Evolutionary conservation across 2,329 filamentous ascomycete genomes (phyloP).

Genomic region (Nigrograna mackinnonii): DNA sequence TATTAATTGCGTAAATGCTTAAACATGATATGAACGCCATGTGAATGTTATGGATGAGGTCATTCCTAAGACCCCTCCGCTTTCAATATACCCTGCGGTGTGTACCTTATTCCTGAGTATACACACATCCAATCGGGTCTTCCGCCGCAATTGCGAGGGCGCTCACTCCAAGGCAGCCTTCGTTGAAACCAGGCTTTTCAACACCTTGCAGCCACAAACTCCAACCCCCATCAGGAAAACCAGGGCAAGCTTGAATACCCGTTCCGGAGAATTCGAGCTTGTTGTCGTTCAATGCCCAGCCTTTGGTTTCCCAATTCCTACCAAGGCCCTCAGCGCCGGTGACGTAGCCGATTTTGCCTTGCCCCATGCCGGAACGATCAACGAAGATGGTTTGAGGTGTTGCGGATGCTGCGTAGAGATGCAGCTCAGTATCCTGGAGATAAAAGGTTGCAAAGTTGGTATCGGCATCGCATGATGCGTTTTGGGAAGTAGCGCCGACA

Average conservation of each 20-base stretch:
- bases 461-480: constrained; percentile 51
- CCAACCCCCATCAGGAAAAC: constrained; percentile 44
- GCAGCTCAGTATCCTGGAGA: constrained; percentile 49
- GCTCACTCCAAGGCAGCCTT: constrained; percentile 37
- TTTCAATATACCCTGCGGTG: background rate
- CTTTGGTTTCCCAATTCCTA: constrained; percentile 49
- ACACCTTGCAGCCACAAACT: constrained; percentile 25
- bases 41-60: background rate
- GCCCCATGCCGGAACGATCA: constrained; percentile 64
- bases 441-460: constrained; percentile 54
- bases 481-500: constrained; percentile 46
- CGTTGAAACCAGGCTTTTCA: constrained; percentile 28
- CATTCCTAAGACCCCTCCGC: background rate
- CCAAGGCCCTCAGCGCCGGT: constrained; percentile 47
- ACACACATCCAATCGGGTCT: constrained; percentile 20
- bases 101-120: constrained; percentile 11
- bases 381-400: constrained; percentile 56
- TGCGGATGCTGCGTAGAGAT: constrained; percentile 51
- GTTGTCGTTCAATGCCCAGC: constrained; percentile 51
- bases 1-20: background rate
- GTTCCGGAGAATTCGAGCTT: constrained; percentile 51
- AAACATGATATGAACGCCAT: background rate
- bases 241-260: constrained; percentile 59
- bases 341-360: constrained; percentile 58
- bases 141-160: constrained; percentile 25